Evolutionary conservation across 345 rosid genomes (phyloP).

Genomic region (Laguncularia racemosa): DNA sequence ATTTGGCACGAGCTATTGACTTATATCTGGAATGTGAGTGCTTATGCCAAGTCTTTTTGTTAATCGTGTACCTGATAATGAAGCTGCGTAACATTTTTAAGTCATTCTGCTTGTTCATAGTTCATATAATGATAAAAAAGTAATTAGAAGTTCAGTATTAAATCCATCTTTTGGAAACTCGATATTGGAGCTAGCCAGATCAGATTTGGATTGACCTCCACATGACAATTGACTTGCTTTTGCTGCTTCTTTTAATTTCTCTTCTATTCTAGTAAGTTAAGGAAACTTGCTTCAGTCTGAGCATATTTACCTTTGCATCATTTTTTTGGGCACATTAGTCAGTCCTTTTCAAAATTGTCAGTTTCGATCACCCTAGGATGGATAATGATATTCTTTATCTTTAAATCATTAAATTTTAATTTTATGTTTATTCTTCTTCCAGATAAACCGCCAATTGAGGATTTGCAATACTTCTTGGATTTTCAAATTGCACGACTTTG

Average conservation of each 20-base stretch:
- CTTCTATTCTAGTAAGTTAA: too few species aligned
- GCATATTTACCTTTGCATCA: too few species aligned
- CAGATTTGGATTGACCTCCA: too few species aligned
- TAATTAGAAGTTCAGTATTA: not conserved
- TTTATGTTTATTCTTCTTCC: conserved; percentile 14
- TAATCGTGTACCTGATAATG: not conserved
- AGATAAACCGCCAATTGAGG: conserved; percentile 98
- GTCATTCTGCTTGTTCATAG: not conserved
- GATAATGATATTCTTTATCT: not conserved
- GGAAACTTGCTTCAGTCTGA: too few species aligned
- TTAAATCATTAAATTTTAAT: conserved; percentile 1
- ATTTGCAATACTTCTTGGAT: conserved; percentile 90
- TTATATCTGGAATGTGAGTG: conserved; percentile 90
- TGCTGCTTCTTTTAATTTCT: too few species aligned
- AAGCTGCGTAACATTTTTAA: not conserved
- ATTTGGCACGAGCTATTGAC: conserved; percentile 80
- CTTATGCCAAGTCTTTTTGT: conserved; percentile 1
- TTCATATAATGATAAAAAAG: not conserved
- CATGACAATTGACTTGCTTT: too few species aligned
- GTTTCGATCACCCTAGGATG: too few species aligned
- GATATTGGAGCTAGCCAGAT: not conserved
- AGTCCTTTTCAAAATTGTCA: too few species aligned
- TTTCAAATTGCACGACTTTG: conserved; percentile 81
- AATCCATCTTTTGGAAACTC: not conserved
- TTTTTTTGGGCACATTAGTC: too few species aligned